Base-by-base conservation (phyloP, 78 protist genomes). In the Paratrimastix pyriformis region DNA sequence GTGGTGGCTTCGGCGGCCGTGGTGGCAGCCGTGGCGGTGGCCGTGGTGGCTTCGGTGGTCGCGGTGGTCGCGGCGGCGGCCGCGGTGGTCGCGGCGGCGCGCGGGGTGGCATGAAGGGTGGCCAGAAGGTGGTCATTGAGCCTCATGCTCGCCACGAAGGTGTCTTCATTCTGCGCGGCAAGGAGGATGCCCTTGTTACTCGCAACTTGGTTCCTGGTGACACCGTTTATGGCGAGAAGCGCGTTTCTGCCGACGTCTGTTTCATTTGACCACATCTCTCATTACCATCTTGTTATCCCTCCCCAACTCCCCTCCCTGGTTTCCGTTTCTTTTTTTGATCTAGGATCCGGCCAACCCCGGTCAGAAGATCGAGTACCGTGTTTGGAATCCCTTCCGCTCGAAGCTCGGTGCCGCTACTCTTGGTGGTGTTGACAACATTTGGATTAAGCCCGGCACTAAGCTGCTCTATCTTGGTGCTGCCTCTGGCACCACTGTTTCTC, bases 341-440 rank as follows among this genome's bases (percentile, higher is more conserved):
- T 35, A 0, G 75, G 62, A 68, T 38, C 55, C 58, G 32, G 74
- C 50, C 39, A 79, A 55, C 7, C 83, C 13, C 9, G 88, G 68
- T 15, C 88, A 75, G 43, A 93, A 97, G 90, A 81, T 84, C 66
- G 99, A 98, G 88, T 98, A 98, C 92, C 90, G 99, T 54, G 91
- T 96, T 32, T 98, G 99, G 99, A 96, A 97, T 77, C 99, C 99
- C 26, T 97, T 92, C 97, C 83, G 99, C 42, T 92, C 98, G n/a
- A 98, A 98, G 93, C 69, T 98, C 30, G 99, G 94, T 60, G 96
- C 99, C 3, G 98, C 98, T 50, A 65, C 96, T 43, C 75, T 95
- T 8, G 89, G 92, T 45, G 99, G 99, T 74, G 87, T 98, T 21
- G 96, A 86, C 46, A 76, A 86, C 82, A 83, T 91, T 54, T 78